Conservation (phyloP, 768 basidiomycete genomes). For the Candolleomyces eurysporus region DNA sequence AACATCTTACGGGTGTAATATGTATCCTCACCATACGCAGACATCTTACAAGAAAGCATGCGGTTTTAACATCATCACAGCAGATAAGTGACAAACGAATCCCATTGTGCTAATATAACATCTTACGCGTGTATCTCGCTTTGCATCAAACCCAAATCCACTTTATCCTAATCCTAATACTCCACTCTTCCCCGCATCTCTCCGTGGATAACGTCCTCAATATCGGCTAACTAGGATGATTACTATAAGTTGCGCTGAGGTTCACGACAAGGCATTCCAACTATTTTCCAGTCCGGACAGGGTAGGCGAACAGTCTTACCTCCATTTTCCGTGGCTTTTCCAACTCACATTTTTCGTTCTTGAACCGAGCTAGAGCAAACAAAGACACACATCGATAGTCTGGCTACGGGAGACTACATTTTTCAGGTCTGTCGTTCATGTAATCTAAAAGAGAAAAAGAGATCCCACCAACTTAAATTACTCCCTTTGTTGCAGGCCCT, state of each 20-base stretch:
- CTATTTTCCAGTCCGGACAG: conserved; percentile 71
- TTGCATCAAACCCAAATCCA: too few relatives aligned
- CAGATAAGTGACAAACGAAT: too few relatives aligned
- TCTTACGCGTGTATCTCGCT: too few relatives aligned
- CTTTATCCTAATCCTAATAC: conserved; percentile 41
- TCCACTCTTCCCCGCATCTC: conserved; percentile 37
- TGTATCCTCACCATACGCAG: too few relatives aligned
- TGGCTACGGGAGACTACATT: too few relatives aligned
- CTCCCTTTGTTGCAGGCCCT: conserved; percentile 57
- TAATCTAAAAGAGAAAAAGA: conserved; percentile 46
- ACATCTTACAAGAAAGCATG: too few relatives aligned
- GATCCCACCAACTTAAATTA: conserved; percentile 56
- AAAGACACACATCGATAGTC: too few relatives aligned
- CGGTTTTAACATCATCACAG: too few relatives aligned
- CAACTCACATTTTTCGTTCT: conserved; percentile 88
- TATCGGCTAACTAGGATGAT: conserved; percentile 62
- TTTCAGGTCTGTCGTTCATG: conserved; percentile 79
- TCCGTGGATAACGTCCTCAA: conserved; percentile 58
- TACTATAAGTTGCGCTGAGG: conserved; percentile 71
- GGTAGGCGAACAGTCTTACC: conserved; percentile 88
- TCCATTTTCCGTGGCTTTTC: conserved; percentile 81
- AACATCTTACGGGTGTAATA: too few relatives aligned
- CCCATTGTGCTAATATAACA: too few relatives aligned
- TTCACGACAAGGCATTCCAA: conserved; percentile 52
- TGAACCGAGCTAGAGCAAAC: too few relatives aligned